Conservation (phyloP, 208 protist species). For the Crithidia sp. region DNA sequence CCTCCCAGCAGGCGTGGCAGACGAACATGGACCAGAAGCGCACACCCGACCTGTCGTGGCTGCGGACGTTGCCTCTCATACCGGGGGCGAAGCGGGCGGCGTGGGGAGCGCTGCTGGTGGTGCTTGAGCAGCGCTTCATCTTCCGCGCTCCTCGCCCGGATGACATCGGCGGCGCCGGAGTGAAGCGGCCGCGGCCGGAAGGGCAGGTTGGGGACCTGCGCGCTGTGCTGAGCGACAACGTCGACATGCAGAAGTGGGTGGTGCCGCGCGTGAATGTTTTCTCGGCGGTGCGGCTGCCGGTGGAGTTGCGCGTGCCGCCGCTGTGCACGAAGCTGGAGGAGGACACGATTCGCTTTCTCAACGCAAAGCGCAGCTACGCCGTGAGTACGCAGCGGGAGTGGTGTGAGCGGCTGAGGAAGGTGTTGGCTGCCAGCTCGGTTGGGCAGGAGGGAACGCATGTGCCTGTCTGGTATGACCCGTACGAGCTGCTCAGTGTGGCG, state of each 20-base stretch:
- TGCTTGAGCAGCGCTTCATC: constrained; percentile 77
- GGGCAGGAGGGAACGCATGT: constrained; percentile 31
- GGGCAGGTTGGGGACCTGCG: constrained; percentile 18
- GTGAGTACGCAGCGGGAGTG: constrained; percentile 56
- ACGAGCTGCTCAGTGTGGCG: constrained; percentile 63
- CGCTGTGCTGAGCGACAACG: constrained; percentile 49
- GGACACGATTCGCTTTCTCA: constrained; percentile 58
- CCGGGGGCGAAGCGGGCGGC: constrained; percentile 46
- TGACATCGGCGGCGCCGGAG: constrained; percentile 8
- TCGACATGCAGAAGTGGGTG: constrained; percentile 54
- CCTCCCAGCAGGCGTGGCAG: constrained; percentile 73
- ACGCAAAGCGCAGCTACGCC: constrained; percentile 52
- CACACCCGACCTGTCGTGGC: constrained; percentile 63
- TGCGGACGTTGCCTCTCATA: constrained; percentile 56
- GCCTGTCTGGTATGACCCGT: constrained; percentile 82
- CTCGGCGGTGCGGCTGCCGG: constrained; percentile 54
- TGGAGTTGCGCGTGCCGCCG: constrained; percentile 66
- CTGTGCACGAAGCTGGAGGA: constrained; percentile 52
- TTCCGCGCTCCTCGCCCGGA: constrained; percentile 48
- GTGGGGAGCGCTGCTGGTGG: constrained; percentile 57
- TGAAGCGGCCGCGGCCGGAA: constrained; percentile 47
- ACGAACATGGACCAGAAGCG: constrained; percentile 52
- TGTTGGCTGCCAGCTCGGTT: constrained; percentile 16
- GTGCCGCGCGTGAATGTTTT: constrained; percentile 63
- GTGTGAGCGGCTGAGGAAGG: constrained; percentile 33